Percentiles rank a stretch among this genome's conserved stretches.
These are phyloP conservation scores for Rhodotorula taiwanensis DNA, from an alignment of 768 basidiomycete genomes.

Conservation along the genomic window DNA sequence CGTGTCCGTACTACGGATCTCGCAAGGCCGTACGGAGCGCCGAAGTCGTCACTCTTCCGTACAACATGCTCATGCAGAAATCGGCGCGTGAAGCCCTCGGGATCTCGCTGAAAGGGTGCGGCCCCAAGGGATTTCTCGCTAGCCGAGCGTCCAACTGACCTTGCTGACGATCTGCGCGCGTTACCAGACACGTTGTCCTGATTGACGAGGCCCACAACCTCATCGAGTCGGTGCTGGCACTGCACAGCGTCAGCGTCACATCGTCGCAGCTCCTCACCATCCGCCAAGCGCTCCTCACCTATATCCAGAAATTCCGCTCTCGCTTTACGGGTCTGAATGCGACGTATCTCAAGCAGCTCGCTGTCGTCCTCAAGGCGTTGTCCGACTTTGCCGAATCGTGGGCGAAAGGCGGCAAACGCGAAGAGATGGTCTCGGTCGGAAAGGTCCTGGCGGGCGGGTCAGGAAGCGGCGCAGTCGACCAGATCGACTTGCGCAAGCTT, in stretches of 20 bases:
- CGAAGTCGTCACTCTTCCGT: slow-evolving; percentile 79
- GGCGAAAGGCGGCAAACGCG: slow-evolving; percentile 38
- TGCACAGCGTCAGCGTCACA: slow-evolving; percentile 67
- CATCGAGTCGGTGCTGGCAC: slow-evolving; percentile 63
- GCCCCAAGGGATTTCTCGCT: slow-evolving; percentile 46
- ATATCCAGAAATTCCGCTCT: slow-evolving; percentile 69
- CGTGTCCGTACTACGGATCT: slow-evolving; percentile 91
- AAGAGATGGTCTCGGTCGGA: slow-evolving; percentile 63
- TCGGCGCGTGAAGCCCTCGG: slow-evolving; percentile 71
- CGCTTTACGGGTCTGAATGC: slow-evolving; percentile 65
- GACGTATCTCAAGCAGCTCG: slow-evolving; percentile 71
- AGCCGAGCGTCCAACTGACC: slow-evolving; percentile 54
- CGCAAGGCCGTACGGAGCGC: slow-evolving; percentile 81
- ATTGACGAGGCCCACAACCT: slow-evolving; percentile 88
- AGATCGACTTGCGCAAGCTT: slow-evolving; percentile 38
- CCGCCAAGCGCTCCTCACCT: slow-evolving; percentile 65
- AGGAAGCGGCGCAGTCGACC: slow-evolving; percentile 52
- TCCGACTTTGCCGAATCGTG: slow-evolving; percentile 18
- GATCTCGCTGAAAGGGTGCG: slow-evolving; percentile 48
- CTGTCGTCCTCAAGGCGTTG: slow-evolving; percentile 56
- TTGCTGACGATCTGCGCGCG: too few relatives aligned
- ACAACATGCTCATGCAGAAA: slow-evolving; percentile 84
- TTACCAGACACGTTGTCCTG: slow-evolving; percentile 69
- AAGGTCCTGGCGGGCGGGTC: slow-evolving; percentile 67
- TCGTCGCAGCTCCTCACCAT: slow-evolving; percentile 56